phyloP scores from a whole-genome alignment of 805 yeast species.

The Teunomyces tritomae region DNA sequence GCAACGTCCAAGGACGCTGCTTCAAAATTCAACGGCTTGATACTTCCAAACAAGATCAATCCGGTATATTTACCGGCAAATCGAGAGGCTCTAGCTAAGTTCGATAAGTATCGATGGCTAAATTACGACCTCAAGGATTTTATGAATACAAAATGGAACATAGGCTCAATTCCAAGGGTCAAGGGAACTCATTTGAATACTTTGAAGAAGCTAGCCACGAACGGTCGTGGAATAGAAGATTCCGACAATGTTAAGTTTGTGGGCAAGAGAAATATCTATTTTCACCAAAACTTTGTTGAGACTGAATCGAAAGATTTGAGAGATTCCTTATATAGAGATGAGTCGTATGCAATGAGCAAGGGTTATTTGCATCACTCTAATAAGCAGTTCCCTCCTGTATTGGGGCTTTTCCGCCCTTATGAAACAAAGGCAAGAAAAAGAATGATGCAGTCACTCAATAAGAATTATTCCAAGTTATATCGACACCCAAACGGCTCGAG shows the following conservation, averaged over 20 bases:
- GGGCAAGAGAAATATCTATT: slow-evolving; percentile 35
- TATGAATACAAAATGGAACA: slow-evolving; percentile 16
- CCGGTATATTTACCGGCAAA: slow-evolving; percentile 21
- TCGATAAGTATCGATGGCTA: slow-evolving; percentile 7
- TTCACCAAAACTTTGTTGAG: slow-evolving; percentile 33
- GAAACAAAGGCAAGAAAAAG: slow-evolving; percentile 38
- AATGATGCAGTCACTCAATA: slow-evolving; percentile 33
- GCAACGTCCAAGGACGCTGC: slow-evolving; percentile 2
- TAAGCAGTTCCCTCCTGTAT: slow-evolving; percentile 13
- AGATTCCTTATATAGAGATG: slow-evolving; percentile 7
- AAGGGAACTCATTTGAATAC: slow-evolving; percentile 26
- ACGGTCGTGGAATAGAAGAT: slow-evolving; percentile 5
- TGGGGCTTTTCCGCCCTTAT: slow-evolving; percentile 38
- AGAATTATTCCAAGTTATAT: slow-evolving; percentile 9
- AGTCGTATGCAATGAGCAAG: slow-evolving; percentile 20
- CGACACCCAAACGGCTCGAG: not conserved
- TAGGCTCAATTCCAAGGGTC: slow-evolving; percentile 47
- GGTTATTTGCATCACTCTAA: slow-evolving; percentile 20
- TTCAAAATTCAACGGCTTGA: slow-evolving; percentile 23
- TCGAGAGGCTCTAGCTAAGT: slow-evolving; percentile 5
- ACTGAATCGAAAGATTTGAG: slow-evolving; percentile 11
- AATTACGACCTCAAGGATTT: slow-evolving; percentile 29
- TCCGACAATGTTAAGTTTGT: slow-evolving; percentile 20
- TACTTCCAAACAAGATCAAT: slow-evolving; percentile 23
- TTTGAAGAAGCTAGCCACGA: slow-evolving; percentile 12